Base-by-base conservation (phyloP, 352 stramenopile genomes). In the Phytophthora tubulina region DNA sequence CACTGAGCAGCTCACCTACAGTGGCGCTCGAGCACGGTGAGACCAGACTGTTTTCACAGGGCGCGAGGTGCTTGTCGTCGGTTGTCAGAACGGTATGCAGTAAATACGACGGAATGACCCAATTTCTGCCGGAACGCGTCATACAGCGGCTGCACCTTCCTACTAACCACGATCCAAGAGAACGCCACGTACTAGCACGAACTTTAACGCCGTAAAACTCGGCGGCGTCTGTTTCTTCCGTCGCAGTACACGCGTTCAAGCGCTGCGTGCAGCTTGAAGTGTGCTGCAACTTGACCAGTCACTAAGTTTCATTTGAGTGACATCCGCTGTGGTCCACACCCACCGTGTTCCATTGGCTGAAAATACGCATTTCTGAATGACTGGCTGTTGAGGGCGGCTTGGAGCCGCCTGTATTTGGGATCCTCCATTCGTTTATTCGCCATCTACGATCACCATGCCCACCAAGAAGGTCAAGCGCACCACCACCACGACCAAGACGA, bases 401-500 rank as follows among this genome's bases (percentile, higher is more conserved):
- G 8, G 13, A 32, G 42, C 38, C 67, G 31, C 31, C 46, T 14
- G 17, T 8, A 13, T 2, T 4, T 8, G 1, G 0, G 10, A 1
- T 42, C 8, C 32, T 21, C n/a, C 74, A 93, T 86, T 93, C 80
- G 83, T 91, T 91, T 92, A 93, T 92, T 93, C 84, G 84, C 86
- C 86, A 92, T 90, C 79, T 88, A 86, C 86, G 83, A 92, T 79
- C 75, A 90, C 79, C 69, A 91, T 91, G 89, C 89, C 89, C 51
- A 90, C 81, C 75, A 96, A 96, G 85, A 95, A 96, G 81, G 77
- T 95, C 68, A 94, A 94, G 81, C 88, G 80, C 71, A 92, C 85
- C 70, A 91, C 82, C 55, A 89, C 86, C 60, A 88, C 81, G 66
- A 74, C 77, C 52, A 84, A 73, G 58, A 74, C 80, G 60, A 79